Evolutionary conservation across 495 filamentous ascomycete genomes (phyloP).

Genomic region (Acidiella bohemica): DNA sequence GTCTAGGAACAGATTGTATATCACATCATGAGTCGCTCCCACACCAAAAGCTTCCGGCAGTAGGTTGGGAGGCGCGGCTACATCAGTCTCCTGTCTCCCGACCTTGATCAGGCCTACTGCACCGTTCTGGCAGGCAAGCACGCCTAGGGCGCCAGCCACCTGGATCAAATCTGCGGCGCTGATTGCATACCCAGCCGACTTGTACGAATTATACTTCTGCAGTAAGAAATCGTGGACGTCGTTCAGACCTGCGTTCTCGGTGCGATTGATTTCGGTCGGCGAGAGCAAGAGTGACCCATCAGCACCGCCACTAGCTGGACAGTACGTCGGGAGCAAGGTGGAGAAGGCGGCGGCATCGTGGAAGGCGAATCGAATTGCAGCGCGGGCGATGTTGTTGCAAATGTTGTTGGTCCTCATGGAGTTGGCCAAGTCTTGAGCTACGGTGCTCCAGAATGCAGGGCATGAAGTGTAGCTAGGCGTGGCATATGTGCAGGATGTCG

Average conservation of each 20-base stretch:
- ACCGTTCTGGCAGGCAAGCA: conserved; percentile 15
- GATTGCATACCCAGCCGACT: conserved; percentile 16
- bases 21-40: conserved; percentile 21
- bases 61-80: conserved; percentile 22
- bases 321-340: conserved; percentile 10
- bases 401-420: conserved; percentile 10
- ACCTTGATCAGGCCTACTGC: conserved; percentile 2
- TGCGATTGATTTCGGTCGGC: conserved; percentile 17
- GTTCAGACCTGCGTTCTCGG: conserved; percentile 19
- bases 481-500: neutral
- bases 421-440: conserved; percentile 1
- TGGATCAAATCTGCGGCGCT: conserved; percentile 24
- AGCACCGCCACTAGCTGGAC: conserved; percentile 17
- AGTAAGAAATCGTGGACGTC: conserved; percentile 9
- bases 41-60: conserved; percentile 24
- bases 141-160: conserved; percentile 21
- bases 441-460: neutral
- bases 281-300: conserved; percentile 22
- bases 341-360: conserved; percentile 25
- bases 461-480: neutral
- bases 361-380: conserved; percentile 23
- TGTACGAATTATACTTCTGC: conserved; percentile 20
- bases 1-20: conserved; percentile 33
- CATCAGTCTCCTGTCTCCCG: conserved; percentile 28
- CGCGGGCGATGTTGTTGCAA: conserved; percentile 21